Conservation (phyloP, 371 early-diverging fungal species). For the Mortierella polycephala region DNA sequence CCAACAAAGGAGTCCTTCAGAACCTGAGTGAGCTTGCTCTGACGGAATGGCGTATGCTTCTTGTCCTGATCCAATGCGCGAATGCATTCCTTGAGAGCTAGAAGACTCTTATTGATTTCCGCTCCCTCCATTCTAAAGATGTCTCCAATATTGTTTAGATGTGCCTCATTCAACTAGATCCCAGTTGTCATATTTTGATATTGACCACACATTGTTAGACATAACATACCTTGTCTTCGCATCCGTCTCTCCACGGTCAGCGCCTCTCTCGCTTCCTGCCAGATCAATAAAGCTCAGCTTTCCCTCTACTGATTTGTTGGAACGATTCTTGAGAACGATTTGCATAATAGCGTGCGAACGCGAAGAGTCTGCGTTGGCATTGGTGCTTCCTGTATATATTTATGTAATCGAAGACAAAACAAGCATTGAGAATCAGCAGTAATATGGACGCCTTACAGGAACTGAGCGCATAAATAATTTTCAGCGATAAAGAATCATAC, state of each 20-base stretch:
- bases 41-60: constrained; percentile 96
- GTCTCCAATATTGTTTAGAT: too few relatives aligned
- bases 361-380: constrained; percentile 96
- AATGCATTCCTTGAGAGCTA: constrained; percentile 98
- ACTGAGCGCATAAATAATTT: too few relatives aligned
- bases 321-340: constrained; percentile 81
- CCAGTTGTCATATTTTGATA: too few relatives aligned
- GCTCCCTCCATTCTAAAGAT: constrained; percentile 87
- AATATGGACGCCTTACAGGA: too few relatives aligned
- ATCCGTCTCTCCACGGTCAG: constrained; percentile 95
- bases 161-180: too few relatives aligned
- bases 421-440: too few relatives aligned
- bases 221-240: constrained; percentile 68
- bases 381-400: constrained; percentile 70
- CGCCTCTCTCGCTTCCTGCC: constrained; percentile 99
- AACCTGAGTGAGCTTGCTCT: constrained; percentile 97
- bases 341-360: constrained; percentile 98
- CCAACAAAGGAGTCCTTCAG: constrained; percentile 98
- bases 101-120: constrained; percentile 98
- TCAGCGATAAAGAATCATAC: constrained; percentile 45
- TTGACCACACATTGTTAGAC: too few relatives aligned
- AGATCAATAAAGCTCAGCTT: constrained; percentile 98
- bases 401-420: background rate
- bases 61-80: constrained; percentile 95
- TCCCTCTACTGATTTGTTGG: constrained; percentile 64